These are phyloP conservation scores for Daldinia grandis DNA, from an alignment of 495 filamentous ascomycete genomes.

Conservation along the genomic window DNA sequence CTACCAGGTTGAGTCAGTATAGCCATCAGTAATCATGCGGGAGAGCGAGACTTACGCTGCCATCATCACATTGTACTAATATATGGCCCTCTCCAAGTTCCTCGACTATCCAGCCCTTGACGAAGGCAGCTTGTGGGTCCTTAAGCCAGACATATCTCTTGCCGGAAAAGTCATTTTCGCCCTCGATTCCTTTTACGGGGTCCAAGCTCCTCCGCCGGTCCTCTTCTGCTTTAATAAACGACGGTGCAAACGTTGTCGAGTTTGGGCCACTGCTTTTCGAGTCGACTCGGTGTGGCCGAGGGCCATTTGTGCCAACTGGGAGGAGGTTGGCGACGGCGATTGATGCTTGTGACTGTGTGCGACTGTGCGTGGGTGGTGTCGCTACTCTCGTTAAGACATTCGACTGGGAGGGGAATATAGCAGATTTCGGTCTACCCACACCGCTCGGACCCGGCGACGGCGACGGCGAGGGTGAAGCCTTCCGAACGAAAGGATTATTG, in stretches of 20 bases:
- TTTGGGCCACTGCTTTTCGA: conserved; percentile 64
- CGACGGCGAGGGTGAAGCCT: conserved; percentile 67
- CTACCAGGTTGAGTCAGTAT: conserved; percentile 54
- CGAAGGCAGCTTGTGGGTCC: conserved; percentile 85
- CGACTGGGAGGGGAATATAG: conserved; percentile 63
- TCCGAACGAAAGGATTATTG: conserved; percentile 78
- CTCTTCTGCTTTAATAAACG: conserved; percentile 90
- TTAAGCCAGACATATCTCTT: conserved; percentile 97
- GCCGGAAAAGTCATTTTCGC: conserved; percentile 98
- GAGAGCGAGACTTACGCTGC: conserved; percentile 68
- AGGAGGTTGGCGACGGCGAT: conserved; percentile 39
- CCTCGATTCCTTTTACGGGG: conserved; percentile 79
- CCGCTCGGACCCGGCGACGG: conserved; percentile 61
- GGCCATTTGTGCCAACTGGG: conserved; percentile 44
- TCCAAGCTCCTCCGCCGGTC: conserved; percentile 70
- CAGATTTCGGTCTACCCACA: conserved; percentile 73
- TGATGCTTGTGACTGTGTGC: conserved; percentile 56
- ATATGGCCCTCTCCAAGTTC: conserved; percentile 73
- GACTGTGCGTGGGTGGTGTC: conserved; percentile 47
- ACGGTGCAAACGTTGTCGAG: conserved; percentile 88
- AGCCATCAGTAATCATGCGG: not conserved
- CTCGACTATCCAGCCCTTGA: conserved; percentile 89
- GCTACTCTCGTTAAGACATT: conserved; percentile 56
- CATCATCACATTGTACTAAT: conserved; percentile 92
- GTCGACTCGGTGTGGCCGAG: conserved; percentile 64